Evolutionary conservation across 345 rosid species (phyloP).

Genomic region (Ricinus communis): DNA sequence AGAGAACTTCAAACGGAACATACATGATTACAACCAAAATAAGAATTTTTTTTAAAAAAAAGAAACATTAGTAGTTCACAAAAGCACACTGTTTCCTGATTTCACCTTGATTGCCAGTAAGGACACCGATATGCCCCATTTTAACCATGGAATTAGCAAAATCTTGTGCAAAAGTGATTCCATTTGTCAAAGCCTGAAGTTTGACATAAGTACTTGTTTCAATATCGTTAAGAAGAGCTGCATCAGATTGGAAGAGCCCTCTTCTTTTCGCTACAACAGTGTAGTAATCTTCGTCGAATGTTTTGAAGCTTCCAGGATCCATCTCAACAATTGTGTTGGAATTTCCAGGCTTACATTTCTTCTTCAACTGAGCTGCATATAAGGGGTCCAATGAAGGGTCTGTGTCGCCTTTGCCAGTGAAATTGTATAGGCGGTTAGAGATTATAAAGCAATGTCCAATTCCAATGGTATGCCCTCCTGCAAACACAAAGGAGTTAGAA

Average conservation of each 20-base stretch:
- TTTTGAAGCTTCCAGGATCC: slow-evolving; percentile 66
- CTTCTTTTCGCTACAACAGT: slow-evolving; percentile 40
- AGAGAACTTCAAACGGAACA: too few relatives aligned
- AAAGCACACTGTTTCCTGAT: slow-evolving; percentile 22
- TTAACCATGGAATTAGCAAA: slow-evolving; percentile 22
- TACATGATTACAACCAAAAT: too few relatives aligned
- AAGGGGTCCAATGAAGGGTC: slow-evolving; percentile 57
- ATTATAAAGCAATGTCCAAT: slow-evolving; percentile 41
- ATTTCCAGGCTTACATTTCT: slow-evolving; percentile 46
- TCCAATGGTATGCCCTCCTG: slow-evolving; percentile 69
- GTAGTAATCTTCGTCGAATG: slow-evolving; percentile 52
- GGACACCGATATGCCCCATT: slow-evolving; percentile 19
- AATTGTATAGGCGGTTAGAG: slow-evolving; percentile 49
- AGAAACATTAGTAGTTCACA: slow-evolving; percentile 7
- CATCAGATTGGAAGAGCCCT: slow-evolving; percentile 61
- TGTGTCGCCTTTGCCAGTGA: slow-evolving; percentile 53
- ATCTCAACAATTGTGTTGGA: slow-evolving; percentile 34
- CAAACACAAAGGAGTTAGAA: background rate
- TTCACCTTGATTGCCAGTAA: slow-evolving; percentile 25
- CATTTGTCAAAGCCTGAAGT: slow-evolving; percentile 31
- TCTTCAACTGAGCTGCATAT: slow-evolving; percentile 44
- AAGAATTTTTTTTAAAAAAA: too few relatives aligned
- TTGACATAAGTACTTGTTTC: slow-evolving; percentile 38
- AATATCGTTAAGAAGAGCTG: slow-evolving; percentile 50
- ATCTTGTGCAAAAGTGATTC: slow-evolving; percentile 32